Base-by-base conservation (phyloP, 225 moss, liverwort and hornwort species). In the Rhytidiadelphus loreus region DNA sequence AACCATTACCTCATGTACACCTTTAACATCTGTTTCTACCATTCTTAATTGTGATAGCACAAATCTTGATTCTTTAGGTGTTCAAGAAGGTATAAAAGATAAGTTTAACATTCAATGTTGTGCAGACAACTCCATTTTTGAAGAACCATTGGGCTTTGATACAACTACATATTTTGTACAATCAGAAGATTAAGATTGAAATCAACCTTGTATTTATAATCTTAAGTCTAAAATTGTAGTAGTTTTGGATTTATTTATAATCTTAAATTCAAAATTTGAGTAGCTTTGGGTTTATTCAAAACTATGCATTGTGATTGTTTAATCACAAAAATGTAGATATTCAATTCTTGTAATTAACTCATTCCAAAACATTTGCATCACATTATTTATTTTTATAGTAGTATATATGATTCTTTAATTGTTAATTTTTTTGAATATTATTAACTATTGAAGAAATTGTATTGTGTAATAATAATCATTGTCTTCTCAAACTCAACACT, bases 1-100 rank as follows among this genome's bases (percentile, higher is more conserved):
- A 21, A 95, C 89, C 28, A 78, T 92, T 24, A 94, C 95, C 50
- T 95, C 95, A 21, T 92, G 83, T 64, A 86, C 93, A 46, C 86
- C 87, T 64, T 56, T 39, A 43, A 77, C 68, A 41, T 87, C 88
- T 68, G 21, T 41, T 6, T 87, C 87, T 32, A 89, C 85, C 10
- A 85, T 87, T 30, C 4, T 59, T 52, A 89, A 33, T 85, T 85
- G 58, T 37, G 35, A 76, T 32, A 84, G 24, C 20, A 69, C 4
- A 57, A 30, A 85, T 1, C 17, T 11, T 21, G 52, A 87, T 29
- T 64, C 87, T 16, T 82, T 85, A 59, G 85, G 32, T 41, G 5
- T 74, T 61, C 44, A 80, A 60, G 13, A 88, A 41, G 13, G 25
- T 65, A 13, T n/a, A 6, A 65, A 83, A 60, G 22, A 30, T 16